These are phyloP conservation scores for Yarrowia galli DNA, from an alignment of 1,139 yeast genomes.

Conservation along the genomic window DNA sequence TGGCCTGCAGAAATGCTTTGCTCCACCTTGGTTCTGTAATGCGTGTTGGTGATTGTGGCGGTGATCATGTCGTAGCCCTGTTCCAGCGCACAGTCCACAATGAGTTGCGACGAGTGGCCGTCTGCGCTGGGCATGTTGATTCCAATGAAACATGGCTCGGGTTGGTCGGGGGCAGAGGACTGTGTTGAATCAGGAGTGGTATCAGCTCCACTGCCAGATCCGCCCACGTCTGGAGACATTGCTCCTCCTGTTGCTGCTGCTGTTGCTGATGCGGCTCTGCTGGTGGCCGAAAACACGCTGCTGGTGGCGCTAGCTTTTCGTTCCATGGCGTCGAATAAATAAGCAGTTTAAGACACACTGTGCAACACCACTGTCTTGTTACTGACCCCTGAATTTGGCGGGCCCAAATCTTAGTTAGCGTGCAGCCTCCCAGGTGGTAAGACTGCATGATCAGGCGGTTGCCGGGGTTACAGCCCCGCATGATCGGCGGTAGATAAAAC, in stretches of 20 bases:
- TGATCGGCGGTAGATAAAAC: neutral
- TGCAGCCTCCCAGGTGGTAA: neutral
- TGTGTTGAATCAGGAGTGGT: slow-evolving; percentile 5
- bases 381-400: slow-evolving; percentile 6
- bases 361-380: neutral
- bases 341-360: neutral
- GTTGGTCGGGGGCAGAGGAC: neutral
- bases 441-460: neutral
- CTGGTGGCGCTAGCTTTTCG: slow-evolving; percentile 25
- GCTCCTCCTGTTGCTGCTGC: neutral
- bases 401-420: slow-evolving; percentile 3
- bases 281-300: slow-evolving; percentile 16
- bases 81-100: slow-evolving; percentile 49
- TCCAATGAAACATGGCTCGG: slow-evolving; percentile 47
- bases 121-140: slow-evolving; percentile 51
- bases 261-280: neutral
- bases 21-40: slow-evolving; percentile 21
- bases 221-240: slow-evolving; percentile 3
- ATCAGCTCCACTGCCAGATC: slow-evolving; percentile 8
- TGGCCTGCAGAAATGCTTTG: slow-evolving; percentile 16
- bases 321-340: neutral
- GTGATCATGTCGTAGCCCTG: slow-evolving; percentile 53
- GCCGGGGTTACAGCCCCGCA: neutral
- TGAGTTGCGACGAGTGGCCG: slow-evolving; percentile 47
- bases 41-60: slow-evolving; percentile 47